These are phyloP conservation scores for Populus hybrid DNA, from an alignment of 441 rosid genomes.

Conservation along the genomic window DNA sequence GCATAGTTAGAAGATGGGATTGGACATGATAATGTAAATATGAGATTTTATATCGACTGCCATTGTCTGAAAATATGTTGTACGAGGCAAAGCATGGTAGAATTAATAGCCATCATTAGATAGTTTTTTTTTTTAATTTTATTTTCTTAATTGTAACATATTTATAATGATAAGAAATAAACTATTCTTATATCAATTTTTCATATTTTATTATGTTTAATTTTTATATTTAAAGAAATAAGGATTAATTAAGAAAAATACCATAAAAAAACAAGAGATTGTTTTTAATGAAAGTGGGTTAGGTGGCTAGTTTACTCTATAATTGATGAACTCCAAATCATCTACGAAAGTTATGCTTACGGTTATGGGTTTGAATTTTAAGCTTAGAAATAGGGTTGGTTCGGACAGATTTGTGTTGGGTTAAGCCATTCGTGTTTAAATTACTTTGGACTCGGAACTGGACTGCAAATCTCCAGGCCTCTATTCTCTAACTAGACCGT, in stretches of 20 bases:
- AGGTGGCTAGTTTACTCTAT: neutral
- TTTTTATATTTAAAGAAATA: neutral
- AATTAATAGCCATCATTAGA: neutral
- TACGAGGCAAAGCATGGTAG: neutral
- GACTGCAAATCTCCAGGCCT: neutral
- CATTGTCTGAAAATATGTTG: neutral
- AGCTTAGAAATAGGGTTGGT: neutral
- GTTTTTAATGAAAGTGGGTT: neutral
- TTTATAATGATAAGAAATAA: neutral
- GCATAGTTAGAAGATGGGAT: conserved; percentile 26
- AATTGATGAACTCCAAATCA: neutral
- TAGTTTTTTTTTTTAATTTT: no score
- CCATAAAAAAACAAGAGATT: no score
- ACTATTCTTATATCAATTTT: neutral
- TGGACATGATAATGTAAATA: conserved; percentile 9
- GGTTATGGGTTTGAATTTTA: neutral
- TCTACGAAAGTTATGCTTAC: neutral
- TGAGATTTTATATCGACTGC: neutral
- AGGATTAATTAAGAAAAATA: neutral
- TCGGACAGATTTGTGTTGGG: neutral
- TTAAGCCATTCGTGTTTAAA: neutral
- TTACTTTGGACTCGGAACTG: neutral
- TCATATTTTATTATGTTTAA: neutral
- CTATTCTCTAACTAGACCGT: neutral
- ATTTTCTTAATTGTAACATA: neutral